Percentiles rank a stretch among this genome's conserved stretches.
phyloP scores from a whole-genome alignment of 371 early-diverging fungal species.

The Mucor irregularis region DNA sequence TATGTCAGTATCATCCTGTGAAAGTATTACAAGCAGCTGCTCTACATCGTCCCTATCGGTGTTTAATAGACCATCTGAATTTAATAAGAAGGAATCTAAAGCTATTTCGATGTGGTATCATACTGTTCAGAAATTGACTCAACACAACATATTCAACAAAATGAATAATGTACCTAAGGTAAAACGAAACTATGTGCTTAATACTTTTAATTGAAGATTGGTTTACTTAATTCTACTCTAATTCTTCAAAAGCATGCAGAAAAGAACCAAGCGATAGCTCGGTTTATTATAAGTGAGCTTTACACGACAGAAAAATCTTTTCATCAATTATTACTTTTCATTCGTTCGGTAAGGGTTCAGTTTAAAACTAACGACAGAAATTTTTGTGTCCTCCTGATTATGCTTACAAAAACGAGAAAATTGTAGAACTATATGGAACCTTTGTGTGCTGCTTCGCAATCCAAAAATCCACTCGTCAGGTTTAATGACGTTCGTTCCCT shows the following conservation, averaged over 20 bases:
- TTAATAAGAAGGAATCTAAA: conserved; percentile 6
- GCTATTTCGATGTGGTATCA: conserved; percentile 10
- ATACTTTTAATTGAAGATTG: background rate
- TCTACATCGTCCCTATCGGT: background rate
- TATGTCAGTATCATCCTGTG: too few species aligned
- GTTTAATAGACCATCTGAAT: conserved; percentile 1
- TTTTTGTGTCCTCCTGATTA: too few species aligned
- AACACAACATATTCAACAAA: background rate
- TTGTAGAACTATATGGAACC: conserved; percentile 41
- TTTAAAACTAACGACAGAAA: too few species aligned
- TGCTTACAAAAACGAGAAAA: background rate
- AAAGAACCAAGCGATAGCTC: conserved; percentile 9
- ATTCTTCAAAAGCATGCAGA: background rate
- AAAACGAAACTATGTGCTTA: too few species aligned
- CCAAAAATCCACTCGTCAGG: conserved; percentile 27
- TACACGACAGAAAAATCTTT: conserved; percentile 32
- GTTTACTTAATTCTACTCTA: too few species aligned
- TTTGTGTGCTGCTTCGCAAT: conserved; percentile 27
- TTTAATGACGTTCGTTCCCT: conserved; percentile 32
- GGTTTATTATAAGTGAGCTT: conserved; percentile 26
- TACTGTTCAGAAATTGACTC: background rate
- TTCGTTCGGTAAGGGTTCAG: conserved; percentile 27
- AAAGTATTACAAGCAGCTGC: background rate
- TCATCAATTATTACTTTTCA: conserved; percentile 28
- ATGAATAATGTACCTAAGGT: background rate